Percentiles rank a stretch among this genome's conserved stretches.
These are phyloP conservation scores for Dictyostelium citrinum DNA, from an alignment of 78 protist genomes.

Conservation along the genomic window DNA sequence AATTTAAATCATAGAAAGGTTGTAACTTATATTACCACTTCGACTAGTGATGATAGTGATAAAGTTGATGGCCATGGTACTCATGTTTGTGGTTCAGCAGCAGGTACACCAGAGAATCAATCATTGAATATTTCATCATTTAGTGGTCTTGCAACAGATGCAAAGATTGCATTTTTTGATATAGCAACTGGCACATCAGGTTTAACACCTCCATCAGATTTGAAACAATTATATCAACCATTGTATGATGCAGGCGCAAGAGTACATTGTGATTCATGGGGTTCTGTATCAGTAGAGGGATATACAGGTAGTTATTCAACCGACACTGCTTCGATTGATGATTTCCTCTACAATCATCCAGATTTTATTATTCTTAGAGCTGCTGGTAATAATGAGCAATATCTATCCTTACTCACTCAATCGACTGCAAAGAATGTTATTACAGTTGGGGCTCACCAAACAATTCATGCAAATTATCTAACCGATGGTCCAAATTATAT, in stretches of 20 bases:
- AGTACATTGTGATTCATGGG: slow-evolving; percentile 76
- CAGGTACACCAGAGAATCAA: slow-evolving; percentile 16
- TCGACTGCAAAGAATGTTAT: slow-evolving; percentile 41
- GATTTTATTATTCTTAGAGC: slow-evolving; percentile 58
- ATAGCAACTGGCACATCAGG: background rate
- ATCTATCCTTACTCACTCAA: slow-evolving; percentile 19
- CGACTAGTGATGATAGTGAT: background rate
- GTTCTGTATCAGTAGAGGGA: background rate
- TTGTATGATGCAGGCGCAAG: slow-evolving; percentile 69
- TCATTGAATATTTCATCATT: background rate
- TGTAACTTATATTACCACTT: background rate
- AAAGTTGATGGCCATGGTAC: slow-evolving; percentile 59
- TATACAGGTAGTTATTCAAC: background rate
- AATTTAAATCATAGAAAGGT: slow-evolving; percentile 51
- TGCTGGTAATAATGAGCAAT: slow-evolving; percentile 50
- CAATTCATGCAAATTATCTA: background rate
- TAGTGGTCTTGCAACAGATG: slow-evolving; percentile 45
- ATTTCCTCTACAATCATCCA: slow-evolving; percentile 13
- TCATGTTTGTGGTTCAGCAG: slow-evolving; percentile 55
- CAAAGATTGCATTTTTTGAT: slow-evolving; percentile 56
- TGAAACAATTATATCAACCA: background rate
- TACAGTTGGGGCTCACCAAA: slow-evolving; percentile 38
- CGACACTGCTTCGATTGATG: slow-evolving; percentile 3
- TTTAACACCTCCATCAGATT: background rate
- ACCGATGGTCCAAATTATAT: background rate